Percentiles rank a stretch among this genome's conserved stretches.
Evolutionary conservation across 306 rosid genomes (phyloP).

Genomic region (Ochetophila trinervis): DNA sequence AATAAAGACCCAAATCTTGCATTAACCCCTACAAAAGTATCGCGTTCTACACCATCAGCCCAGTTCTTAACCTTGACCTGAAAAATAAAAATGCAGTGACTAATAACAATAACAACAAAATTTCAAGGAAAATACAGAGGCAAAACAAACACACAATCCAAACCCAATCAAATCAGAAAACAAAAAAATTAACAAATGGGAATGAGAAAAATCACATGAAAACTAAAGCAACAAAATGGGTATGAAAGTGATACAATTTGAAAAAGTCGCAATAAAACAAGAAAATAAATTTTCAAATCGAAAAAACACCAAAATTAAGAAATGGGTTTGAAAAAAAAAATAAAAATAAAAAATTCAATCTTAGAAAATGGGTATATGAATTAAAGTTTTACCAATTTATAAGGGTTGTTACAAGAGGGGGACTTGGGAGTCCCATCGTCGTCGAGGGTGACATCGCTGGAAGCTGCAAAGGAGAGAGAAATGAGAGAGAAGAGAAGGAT

Average conservation of each 20-base stretch:
- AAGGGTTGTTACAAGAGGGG: slow-evolving; percentile 63
- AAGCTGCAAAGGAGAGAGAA: slow-evolving; percentile 24
- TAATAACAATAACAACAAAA: no score
- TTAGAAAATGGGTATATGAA: not conserved
- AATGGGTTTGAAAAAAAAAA: no score
- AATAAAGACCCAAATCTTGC: slow-evolving; percentile 69
- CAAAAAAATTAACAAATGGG: not conserved
- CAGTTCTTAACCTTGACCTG: slow-evolving; percentile 71
- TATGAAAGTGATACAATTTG: slow-evolving; percentile 41
- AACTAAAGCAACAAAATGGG: no score
- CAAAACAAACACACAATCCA: not conserved
- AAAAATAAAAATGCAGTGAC: slow-evolving; percentile 9
- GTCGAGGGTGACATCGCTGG: slow-evolving; percentile 41
- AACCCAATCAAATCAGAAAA: not conserved
- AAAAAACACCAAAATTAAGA: not conserved
- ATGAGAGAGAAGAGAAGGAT: slow-evolving; percentile 34
- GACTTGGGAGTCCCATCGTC: slow-evolving; percentile 43
- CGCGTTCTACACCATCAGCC: slow-evolving; percentile 50
- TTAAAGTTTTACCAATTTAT: slow-evolving; percentile 50
- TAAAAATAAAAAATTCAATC: not conserved
- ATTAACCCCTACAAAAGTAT: slow-evolving; percentile 41
- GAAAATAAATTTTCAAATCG: not conserved
- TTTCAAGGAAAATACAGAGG: not conserved
- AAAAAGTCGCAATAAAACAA: slow-evolving; percentile 62
- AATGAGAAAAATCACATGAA: no score